Percentiles rank a stretch among this genome's conserved stretches.
phyloP scores from a whole-genome alignment of 1,139 yeast genomes.

The Protomyces inundatus region DNA sequence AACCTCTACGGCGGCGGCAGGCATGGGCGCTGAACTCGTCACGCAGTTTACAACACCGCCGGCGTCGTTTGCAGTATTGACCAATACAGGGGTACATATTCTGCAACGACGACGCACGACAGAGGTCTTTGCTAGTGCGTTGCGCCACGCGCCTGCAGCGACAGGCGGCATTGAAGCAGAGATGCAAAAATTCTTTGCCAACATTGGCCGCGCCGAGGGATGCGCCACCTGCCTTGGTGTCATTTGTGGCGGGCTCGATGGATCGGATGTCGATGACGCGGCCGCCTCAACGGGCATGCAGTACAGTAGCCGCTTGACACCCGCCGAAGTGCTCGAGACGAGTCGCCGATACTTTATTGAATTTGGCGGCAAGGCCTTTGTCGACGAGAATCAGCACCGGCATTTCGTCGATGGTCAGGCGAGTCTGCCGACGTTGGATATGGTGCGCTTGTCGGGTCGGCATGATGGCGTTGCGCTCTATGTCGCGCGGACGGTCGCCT shows the following conservation, averaged over 20 bases:
- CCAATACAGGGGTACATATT: slow-evolving; percentile 70
- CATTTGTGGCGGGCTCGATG: slow-evolving; percentile 53
- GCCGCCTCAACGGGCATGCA: not conserved
- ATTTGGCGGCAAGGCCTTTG: slow-evolving; percentile 48
- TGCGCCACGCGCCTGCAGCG: slow-evolving; percentile 26
- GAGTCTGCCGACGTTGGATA: slow-evolving; percentile 45
- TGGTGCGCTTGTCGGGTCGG: slow-evolving; percentile 81
- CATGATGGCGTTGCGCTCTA: slow-evolving; percentile 86
- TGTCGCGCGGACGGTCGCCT: slow-evolving; percentile 69
- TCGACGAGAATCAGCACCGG: slow-evolving; percentile 37
- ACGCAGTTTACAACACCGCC: slow-evolving; percentile 63
- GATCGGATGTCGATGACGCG: slow-evolving; percentile 31
- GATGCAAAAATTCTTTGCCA: slow-evolving; percentile 45
- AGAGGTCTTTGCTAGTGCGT: slow-evolving; percentile 40
- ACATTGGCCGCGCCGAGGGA: slow-evolving; percentile 67
- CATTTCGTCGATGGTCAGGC: slow-evolving; percentile 18
- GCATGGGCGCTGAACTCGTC: slow-evolving; percentile 77
- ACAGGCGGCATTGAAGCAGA: slow-evolving; percentile 28
- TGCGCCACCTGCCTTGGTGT: slow-evolving; percentile 81
- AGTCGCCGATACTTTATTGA: slow-evolving; percentile 51
- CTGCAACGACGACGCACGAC: slow-evolving; percentile 77
- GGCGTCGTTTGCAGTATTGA: slow-evolving; percentile 67
- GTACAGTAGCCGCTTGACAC: slow-evolving; percentile 7
- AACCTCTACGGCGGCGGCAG: slow-evolving; percentile 71
- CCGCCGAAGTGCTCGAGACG: slow-evolving; percentile 37